These are phyloP conservation scores for Solanum infundibuliforme DNA, from an alignment of 257 asterid genomes.

Conservation along the genomic window DNA sequence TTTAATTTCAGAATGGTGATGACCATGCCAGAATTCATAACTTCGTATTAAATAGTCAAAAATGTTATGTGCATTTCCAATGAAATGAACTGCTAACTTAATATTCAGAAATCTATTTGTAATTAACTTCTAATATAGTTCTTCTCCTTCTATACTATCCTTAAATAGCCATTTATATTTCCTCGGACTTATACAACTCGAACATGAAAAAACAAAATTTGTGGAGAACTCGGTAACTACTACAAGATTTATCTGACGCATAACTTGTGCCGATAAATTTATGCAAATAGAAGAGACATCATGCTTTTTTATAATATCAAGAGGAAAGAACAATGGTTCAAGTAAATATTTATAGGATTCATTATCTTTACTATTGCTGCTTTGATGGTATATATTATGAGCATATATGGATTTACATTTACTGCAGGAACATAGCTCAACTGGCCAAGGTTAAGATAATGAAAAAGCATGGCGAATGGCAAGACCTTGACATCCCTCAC, in stretches of 20 bases:
- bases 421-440: constrained; percentile 69
- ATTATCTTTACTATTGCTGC: background rate
- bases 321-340: background rate
- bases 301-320: background rate
- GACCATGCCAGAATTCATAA: background rate
- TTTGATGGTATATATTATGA: background rate
- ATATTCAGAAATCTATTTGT: background rate
- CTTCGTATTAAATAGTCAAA: background rate
- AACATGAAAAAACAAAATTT: background rate
- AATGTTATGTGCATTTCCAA: background rate
- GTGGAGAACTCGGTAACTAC: background rate
- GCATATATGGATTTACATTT: background rate
- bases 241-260: background rate
- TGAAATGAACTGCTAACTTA: background rate
- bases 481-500: constrained; percentile 48
- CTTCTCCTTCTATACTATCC: background rate
- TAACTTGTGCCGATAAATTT: background rate
- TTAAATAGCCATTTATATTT: background rate
- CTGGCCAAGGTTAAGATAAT: constrained; percentile 71
- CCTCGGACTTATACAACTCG: background rate
- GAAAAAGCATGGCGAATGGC: constrained; percentile 67
- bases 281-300: background rate
- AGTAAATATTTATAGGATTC: background rate
- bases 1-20: background rate
- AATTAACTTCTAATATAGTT: background rate